These are phyloP conservation scores for Xerocomellus dryophilus DNA, from an alignment of 768 basidiomycete species.

Conservation along the genomic window DNA sequence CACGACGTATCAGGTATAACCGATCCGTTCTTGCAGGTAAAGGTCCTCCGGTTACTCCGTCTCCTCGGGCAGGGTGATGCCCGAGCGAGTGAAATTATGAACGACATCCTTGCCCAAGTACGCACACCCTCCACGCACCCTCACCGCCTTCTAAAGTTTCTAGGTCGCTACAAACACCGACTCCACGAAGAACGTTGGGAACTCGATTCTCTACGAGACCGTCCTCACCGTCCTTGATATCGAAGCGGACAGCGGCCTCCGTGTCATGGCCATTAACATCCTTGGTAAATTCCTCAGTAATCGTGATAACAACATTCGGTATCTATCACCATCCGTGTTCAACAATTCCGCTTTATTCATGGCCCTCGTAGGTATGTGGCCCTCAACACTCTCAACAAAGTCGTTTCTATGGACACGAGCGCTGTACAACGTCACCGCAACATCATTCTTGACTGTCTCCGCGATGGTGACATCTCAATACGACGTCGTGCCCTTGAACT, in stretches of 20 bases:
- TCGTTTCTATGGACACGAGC: conserved; percentile 95
- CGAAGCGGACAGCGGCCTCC: conserved; percentile 90
- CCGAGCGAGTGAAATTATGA: conserved; percentile 93
- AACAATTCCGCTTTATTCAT: conserved; percentile 4
- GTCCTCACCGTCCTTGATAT: conserved; percentile 96
- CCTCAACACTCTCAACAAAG: conserved; percentile 96
- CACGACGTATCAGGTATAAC: conserved; percentile 99
- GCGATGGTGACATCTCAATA: conserved; percentile 99
- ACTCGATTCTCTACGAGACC: conserved; percentile 96
- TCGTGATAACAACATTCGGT: conserved; percentile 98
- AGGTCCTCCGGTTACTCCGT: conserved; percentile 84
- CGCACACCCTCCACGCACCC: conserved; percentile 4
- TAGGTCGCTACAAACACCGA: conserved; percentile 99
- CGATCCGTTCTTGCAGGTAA: conserved; percentile 92
- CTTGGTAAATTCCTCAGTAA: conserved; percentile 97
- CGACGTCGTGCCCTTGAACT: conserved; percentile 94
- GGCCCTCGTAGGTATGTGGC: conserved; percentile 77
- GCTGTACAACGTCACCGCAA: conserved; percentile 98
- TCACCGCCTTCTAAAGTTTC: conserved; percentile 1
- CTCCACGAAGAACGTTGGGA: conserved; percentile 95
- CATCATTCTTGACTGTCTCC: conserved; percentile 97
- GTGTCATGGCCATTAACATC: conserved; percentile 99
- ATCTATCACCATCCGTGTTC: conserved; percentile 21
- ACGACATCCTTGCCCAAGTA: conserved; percentile 95
- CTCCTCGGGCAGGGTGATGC: conserved; percentile 83